These are phyloP conservation scores for Aureobasidium melanogenum DNA, from an alignment of 2,329 filamentous ascomycete genomes.

Conservation along the genomic window DNA sequence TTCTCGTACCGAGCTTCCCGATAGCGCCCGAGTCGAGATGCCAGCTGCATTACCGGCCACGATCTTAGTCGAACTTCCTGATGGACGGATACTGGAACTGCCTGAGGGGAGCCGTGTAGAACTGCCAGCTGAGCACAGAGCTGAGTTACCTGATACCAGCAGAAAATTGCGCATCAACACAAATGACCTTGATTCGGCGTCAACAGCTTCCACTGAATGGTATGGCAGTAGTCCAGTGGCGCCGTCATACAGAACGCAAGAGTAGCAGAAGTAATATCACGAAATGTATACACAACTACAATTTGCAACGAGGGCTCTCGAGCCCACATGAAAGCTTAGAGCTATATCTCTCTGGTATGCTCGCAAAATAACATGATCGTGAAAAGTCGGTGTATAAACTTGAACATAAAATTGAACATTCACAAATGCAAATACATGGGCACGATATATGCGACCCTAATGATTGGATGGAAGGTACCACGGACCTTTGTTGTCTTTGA, in stretches of 20 bases:
- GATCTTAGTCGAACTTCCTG: not conserved
- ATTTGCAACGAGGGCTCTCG: not conserved
- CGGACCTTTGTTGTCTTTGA: constrained; percentile 9
- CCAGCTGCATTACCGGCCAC: not conserved
- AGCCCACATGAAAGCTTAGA: too few relatives aligned
- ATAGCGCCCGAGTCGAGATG: not conserved
- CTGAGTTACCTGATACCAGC: not conserved
- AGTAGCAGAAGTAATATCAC: not conserved
- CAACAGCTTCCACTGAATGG: not conserved
- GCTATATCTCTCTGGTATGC: too few relatives aligned
- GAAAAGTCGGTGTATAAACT: not conserved
- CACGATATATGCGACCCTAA: not conserved
- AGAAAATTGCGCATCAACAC: not conserved
- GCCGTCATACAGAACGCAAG: not conserved
- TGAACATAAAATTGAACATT: not conserved
- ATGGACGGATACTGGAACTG: not conserved
- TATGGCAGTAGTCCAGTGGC: not conserved
- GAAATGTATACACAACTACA: not conserved
- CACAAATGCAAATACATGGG: not conserved
- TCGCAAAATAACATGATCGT: not conserved
- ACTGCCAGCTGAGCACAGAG: not conserved
- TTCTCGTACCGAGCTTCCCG: not conserved
- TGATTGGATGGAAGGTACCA: constrained; percentile 11
- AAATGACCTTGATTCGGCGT: not conserved
- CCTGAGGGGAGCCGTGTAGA: not conserved